Base-by-base conservation (phyloP, 2,329 filamentous ascomycete species). In the Parastagonospora nodorum region DNA sequence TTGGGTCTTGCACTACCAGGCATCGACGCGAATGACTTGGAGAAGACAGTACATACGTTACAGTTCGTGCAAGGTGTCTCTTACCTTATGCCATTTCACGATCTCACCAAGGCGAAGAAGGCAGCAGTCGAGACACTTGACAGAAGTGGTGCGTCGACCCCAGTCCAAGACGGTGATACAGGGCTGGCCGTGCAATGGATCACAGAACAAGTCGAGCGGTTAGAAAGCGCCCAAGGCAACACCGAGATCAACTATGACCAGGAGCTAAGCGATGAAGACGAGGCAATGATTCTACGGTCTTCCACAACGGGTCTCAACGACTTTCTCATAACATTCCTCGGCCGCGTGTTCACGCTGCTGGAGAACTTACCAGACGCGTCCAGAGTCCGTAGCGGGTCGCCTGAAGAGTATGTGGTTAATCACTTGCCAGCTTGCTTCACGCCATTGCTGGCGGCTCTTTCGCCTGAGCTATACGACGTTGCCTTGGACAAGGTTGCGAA, bases 391-490 rank as follows among this genome's bases (percentile, higher is more conserved):
- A 92, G 90, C 51, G 92, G 92, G 9, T 95, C 92, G 5, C 94
- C 94, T 0, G 94, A 99, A 73, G 95, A 99, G 66, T 96, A 92
- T 64, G 92, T 99, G 41, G 92, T 97, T 69, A 97, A 97, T 69
- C 95, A 92, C 1, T 77, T 99, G 16, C 94, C 94, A 2, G 91
- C 93, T 7, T 92, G 94, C 0, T 86, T 99, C 55, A 92, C 90
- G 45, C 94, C 94, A 2, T 78, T 99, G 36, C 89, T 99, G 58
- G 89, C 93, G 0, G 90, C 92, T 0, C 78, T 99, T 19, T 97
- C 94, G 0, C 90, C 93, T 0, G 92, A 97, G 67, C 84, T 97
- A 9, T 99, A 95, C 66, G 94, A 97, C 66, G 84, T 94, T 69
- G 91, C 90, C 0, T 77, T 99, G 43, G 89, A 96, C 53, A 97